Percentiles rank a stretch among this genome's conserved stretches.
These are phyloP conservation scores for Paecilomyces niveus DNA, from an alignment of 2,329 filamentous ascomycete species.

Conservation along the genomic window DNA sequence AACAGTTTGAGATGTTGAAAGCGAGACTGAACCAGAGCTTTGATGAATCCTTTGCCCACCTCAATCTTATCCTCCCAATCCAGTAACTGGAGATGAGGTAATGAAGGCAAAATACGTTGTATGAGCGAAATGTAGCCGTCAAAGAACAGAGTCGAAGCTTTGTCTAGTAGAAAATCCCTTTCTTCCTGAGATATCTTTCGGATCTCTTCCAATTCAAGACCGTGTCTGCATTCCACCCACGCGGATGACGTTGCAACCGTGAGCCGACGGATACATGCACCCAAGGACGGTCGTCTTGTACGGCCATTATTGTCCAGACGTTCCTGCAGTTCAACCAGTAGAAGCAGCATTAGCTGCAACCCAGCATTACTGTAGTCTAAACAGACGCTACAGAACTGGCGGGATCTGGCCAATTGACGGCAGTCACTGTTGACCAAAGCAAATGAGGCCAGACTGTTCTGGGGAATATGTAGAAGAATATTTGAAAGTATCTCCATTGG, in stretches of 20 bases:
- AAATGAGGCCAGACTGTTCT: not conserved
- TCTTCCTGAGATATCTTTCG: not conserved
- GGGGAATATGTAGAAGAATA: not conserved
- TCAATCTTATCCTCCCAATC: not conserved
- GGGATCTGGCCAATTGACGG: conserved; percentile 4
- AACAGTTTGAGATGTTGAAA: not conserved
- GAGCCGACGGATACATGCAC: conserved; percentile 1
- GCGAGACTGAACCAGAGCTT: not conserved
- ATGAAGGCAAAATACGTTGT: not conserved
- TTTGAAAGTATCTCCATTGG: conserved; percentile 1
- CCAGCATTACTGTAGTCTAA: conserved; percentile 1
- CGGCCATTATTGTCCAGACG: not conserved
- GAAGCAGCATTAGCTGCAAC: not conserved
- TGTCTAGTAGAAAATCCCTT: not conserved
- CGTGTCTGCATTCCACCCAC: not conserved
- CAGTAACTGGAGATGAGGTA: conserved; percentile 1
- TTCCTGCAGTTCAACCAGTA: not conserved
- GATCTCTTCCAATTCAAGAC: not conserved
- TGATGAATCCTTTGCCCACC: not conserved
- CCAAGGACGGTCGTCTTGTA: conserved; percentile 1
- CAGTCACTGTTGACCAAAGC: conserved; percentile 4
- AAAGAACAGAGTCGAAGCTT: not conserved
- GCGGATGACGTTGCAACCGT: conserved; percentile 11
- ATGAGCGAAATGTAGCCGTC: not conserved
- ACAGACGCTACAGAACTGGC: conserved; percentile 1